A percentile compares a stretch with the other conserved stretches of the same genome.
These are phyloP conservation scores for Hirschfeldia incana DNA, from an alignment of 345 rosid species.

Conservation along the genomic window DNA sequence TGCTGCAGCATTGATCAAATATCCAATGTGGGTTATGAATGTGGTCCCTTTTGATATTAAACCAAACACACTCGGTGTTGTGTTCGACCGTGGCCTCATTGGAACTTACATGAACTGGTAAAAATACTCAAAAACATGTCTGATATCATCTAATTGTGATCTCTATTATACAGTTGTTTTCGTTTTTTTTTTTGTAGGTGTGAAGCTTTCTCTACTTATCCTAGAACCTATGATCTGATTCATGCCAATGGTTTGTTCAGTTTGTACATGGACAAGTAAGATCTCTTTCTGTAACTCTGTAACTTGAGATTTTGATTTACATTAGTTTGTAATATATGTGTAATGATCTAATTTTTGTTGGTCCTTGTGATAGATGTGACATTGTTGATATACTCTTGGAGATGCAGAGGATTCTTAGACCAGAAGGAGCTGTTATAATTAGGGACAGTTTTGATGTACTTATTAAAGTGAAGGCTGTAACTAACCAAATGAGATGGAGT, in stretches of 20 bases:
- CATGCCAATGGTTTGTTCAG: constrained; percentile 65
- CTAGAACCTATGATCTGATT: constrained; percentile 54
- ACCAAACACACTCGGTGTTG: constrained; percentile 52
- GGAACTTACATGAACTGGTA: constrained; percentile 81
- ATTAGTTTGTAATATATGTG: not conserved
- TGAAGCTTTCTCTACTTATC: constrained; percentile 64
- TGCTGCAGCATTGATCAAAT: constrained; percentile 56
- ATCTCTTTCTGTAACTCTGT: not conserved
- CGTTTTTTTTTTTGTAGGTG: constrained; percentile 46
- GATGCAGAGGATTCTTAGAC: constrained; percentile 64
- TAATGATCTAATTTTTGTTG: not conserved
- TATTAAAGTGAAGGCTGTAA: not conserved
- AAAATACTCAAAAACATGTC: constrained; percentile 16
- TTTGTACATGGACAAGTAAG: constrained; percentile 66
- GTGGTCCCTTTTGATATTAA: constrained; percentile 51
- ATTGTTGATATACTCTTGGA: constrained; percentile 56
- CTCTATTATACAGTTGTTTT: not conserved
- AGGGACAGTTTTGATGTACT: constrained; percentile 41
- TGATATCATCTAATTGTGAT: not conserved
- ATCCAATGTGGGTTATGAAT: constrained; percentile 78
- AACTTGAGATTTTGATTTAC: not conserved
- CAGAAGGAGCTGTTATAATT: constrained; percentile 57
- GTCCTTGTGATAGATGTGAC: constrained; percentile 51
- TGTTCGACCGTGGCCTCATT: constrained; percentile 69
- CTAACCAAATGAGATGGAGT: not conserved